A percentile compares a stretch with the other conserved stretches of the same genome.
These are phyloP conservation scores for Coemansia sp. DNA, from an alignment of 192 early-diverging fungal species.

Conservation along the genomic window DNA sequence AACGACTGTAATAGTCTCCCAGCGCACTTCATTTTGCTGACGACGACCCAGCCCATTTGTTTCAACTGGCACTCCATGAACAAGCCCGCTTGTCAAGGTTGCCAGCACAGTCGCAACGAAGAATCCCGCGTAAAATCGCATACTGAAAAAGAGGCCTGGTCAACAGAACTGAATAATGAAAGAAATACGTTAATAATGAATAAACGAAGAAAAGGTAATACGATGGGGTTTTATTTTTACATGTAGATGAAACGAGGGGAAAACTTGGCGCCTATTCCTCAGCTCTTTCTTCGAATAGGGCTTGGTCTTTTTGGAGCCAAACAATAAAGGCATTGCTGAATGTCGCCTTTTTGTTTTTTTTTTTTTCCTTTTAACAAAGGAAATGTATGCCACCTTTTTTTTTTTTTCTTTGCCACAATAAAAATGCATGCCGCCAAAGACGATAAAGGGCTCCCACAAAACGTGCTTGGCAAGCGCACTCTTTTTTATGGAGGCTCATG, in stretches of 20 bases:
- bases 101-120: not conserved
- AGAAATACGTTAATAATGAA: not conserved
- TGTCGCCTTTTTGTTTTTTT: not conserved
- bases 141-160: constrained; percentile 10
- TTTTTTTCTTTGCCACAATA: not conserved
- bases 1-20: not conserved
- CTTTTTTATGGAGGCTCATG: too few relatives aligned
- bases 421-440: not conserved
- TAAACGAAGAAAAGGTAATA: constrained; percentile 1
- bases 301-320: not conserved
- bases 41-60: constrained; percentile 1
- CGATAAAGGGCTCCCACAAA: not conserved
- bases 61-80: not conserved
- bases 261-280: not conserved
- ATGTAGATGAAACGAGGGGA: not conserved
- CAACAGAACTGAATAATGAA: constrained; percentile 25
- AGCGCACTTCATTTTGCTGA: not conserved
- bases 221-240: not conserved
- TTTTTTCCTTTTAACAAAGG: not conserved
- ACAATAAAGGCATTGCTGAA: too few relatives aligned
- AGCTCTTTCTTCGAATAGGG: not conserved
- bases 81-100: not conserved
- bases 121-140: not conserved
- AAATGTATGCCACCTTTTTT: not conserved
- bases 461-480: not conserved